phyloP scores from a whole-genome alignment of 768 basidiomycete genomes.

The Suillus sp. region DNA sequence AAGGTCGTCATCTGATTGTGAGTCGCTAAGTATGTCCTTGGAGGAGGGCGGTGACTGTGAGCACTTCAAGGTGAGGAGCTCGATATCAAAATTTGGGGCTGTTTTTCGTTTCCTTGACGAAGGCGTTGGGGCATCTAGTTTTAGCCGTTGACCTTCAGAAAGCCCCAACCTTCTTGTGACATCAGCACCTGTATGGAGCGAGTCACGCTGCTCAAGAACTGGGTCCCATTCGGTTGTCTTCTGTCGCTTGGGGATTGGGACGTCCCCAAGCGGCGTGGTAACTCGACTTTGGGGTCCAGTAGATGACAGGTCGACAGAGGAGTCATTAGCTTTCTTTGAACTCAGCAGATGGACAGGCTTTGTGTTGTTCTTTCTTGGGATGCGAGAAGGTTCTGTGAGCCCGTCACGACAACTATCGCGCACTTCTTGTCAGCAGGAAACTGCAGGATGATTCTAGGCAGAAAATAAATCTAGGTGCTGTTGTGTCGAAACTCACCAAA shows the following conservation, averaged over 20 bases:
- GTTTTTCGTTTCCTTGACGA: constrained; percentile 19
- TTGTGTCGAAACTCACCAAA: constrained; percentile 53
- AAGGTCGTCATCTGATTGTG: constrained; percentile 46
- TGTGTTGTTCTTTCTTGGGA: constrained; percentile 34
- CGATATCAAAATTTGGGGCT: constrained; percentile 50
- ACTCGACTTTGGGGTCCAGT: constrained; percentile 4
- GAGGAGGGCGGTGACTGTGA: constrained; percentile 22
- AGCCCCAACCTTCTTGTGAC: constrained; percentile 42
- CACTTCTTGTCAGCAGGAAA: constrained; percentile 10
- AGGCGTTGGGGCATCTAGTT: constrained; percentile 31
- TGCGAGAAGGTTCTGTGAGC: constrained; percentile 50
- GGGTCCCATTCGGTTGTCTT: constrained; percentile 27
- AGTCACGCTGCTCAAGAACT: constrained; percentile 43
- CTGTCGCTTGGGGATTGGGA: constrained; percentile 25
- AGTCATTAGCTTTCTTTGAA: neutral
- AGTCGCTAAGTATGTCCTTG: constrained; percentile 34
- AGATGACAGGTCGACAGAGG: neutral
- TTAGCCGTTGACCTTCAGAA: constrained; percentile 45
- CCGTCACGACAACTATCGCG: constrained; percentile 73
- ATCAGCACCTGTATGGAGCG: constrained; percentile 44
- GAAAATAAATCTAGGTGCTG: constrained; percentile 5
- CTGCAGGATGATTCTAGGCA: constrained; percentile 1
- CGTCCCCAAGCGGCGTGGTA: neutral
- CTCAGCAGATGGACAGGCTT: constrained; percentile 14
- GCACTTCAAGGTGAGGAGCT: constrained; percentile 41